Evolutionary conservation across 75 land plant species (phyloP).

Genomic region (Selaginella tamariscina): DNA sequence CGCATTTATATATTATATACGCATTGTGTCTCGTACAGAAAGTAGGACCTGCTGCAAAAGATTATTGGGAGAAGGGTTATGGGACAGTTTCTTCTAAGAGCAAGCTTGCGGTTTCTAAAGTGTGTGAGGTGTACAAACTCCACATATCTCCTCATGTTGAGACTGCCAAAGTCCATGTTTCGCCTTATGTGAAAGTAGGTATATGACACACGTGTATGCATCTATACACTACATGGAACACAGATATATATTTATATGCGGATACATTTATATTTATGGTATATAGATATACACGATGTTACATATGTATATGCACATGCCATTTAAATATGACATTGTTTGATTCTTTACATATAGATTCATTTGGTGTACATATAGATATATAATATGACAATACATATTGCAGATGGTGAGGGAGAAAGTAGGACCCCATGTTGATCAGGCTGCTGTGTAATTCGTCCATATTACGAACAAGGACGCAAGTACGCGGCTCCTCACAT

Average conservation of each 20-base stretch:
- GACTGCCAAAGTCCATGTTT: neutral
- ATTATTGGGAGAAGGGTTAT: neutral
- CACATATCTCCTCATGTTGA: neutral
- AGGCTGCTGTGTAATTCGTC: neutral
- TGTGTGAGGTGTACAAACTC: neutral
- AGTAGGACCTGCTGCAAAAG: neutral
- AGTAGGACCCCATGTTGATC: neutral
- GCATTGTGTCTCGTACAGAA: neutral
- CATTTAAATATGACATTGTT: no score
- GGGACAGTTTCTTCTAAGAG: neutral
- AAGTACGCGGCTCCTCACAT: neutral
- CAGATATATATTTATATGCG: no score
- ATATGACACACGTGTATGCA: neutral
- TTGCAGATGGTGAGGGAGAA: neutral
- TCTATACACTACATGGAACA: no score
- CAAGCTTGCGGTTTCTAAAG: neutral
- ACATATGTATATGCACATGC: no score
- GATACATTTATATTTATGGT: no score
- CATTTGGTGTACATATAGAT: no score
- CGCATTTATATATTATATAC: neutral
- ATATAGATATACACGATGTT: no score
- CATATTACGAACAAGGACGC: neutral
- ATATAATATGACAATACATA: no score
- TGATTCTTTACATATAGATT: no score
- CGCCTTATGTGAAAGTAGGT: neutral